Base-by-base conservation (phyloP, 192 early-diverging fungal genomes). In the Bifiguratus adelaidae region DNA sequence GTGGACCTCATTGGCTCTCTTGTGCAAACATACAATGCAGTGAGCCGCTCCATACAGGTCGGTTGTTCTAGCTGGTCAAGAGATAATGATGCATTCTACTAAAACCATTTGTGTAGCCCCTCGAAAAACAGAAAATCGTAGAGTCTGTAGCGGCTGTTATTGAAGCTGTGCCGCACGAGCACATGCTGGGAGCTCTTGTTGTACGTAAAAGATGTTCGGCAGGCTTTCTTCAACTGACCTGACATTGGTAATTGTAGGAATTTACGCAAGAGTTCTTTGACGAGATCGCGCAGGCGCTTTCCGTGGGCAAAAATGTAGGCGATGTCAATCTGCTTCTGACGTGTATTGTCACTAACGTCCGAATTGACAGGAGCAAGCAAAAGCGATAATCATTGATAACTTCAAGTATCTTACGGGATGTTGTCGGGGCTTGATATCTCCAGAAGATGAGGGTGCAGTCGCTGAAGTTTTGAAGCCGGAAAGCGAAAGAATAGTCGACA, bases 21-120 rank as follows among this genome's bases (percentile, higher is more conserved):
- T 40, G 69, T 83, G 48, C 56, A 64, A 4, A 62, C 81, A 4
- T 81, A 80, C 55, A 46, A 67, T 29, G 73, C 74, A 24, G 77
- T 80, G 16, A 52, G 62, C 28, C 34, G 46, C n/a, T 53, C 62
- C 11, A 56, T 64, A 18, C 51, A 59, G 37, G 37, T 40, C 7
- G 13, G 37, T 40, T 40, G 7, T 40, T 40, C 7, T 40, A 21
- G 37, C 18, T 5, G 37, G 13, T 58, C 21, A 54, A 51, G 23
- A 42, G 53, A 5, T 60, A 56, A 7, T 53, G 48, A n/a, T 48
- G 58, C 19, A 52, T 56, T 16, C 12, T 13, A 15, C 11, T 34
- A 1, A 34, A 35, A 18, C 50, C 52, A 18, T 38, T 60, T 23
- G 58, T 61, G 20, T 46, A 61, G 58, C 34, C 50, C 3, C 50